Conservation (phyloP, 345 rosid genomes). For the Zanthoxylum bungeanum region DNA sequence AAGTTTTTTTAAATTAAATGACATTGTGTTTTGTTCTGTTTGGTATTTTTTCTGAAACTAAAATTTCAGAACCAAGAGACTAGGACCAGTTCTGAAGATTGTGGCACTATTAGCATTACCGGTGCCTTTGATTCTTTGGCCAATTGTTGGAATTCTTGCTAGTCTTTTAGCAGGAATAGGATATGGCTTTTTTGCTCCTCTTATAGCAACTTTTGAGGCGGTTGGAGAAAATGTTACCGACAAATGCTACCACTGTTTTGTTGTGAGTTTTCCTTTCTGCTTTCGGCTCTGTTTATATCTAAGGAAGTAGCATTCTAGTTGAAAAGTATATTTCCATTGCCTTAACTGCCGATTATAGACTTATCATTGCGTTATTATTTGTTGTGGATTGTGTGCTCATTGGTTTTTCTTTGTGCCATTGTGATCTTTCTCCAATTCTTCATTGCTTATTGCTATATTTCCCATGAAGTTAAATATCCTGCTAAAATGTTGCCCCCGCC, state of each 20-base stretch:
- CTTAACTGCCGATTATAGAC: neutral
- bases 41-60: neutral
- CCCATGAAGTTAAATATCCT: neutral
- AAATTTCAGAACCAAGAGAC: slow-evolving; percentile 56
- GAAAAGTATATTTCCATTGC: neutral
- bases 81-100: slow-evolving; percentile 71
- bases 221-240: slow-evolving; percentile 55
- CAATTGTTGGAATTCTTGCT: slow-evolving; percentile 52
- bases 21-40: neutral
- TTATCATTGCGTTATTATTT: neutral
- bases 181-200: slow-evolving; percentile 72
- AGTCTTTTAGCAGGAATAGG: slow-evolving; percentile 75
- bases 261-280: slow-evolving; percentile 33
- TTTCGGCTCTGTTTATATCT: neutral
- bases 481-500: neutral
- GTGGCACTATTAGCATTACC: slow-evolving; percentile 51
- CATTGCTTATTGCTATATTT: neutral
- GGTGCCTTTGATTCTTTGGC: slow-evolving; percentile 71
- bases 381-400: neutral
- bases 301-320: neutral
- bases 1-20: neutral
- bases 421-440: neutral
- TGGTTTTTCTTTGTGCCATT: neutral
- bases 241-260: slow-evolving; percentile 71
- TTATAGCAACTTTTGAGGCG: slow-evolving; percentile 77